A percentile compares a stretch with the other conserved stretches of the same genome.
phyloP scores from a whole-genome alignment of 2,329 filamentous ascomycete species.

The Nothopassalora personata region DNA sequence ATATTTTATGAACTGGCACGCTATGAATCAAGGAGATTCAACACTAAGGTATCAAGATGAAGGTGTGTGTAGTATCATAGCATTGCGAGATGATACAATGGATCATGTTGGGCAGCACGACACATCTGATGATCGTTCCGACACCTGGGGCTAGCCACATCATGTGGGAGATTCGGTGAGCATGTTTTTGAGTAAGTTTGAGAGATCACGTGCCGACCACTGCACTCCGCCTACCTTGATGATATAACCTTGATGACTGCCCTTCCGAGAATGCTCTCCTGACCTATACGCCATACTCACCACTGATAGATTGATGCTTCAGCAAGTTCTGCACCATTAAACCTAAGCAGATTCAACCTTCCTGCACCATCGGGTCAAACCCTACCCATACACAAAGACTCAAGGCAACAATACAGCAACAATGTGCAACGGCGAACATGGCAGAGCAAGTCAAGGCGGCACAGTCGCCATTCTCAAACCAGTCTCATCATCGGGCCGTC shows the following conservation, averaged over 20 bases:
- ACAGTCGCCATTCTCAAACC: conserved; percentile 26
- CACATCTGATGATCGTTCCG: no score
- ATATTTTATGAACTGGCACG: neutral
- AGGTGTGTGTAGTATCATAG: neutral
- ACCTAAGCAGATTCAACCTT: neutral
- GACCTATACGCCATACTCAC: neutral
- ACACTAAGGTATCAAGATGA: neutral
- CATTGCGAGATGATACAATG: neutral
- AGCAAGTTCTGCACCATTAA: neutral
- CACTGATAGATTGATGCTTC: neutral
- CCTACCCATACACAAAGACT: neutral
- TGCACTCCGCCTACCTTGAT: neutral
- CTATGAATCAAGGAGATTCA: neutral
- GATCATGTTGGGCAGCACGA: neutral
- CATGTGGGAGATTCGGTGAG: neutral
- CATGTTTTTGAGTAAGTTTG: conserved; percentile 1
- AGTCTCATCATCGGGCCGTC: conserved; percentile 2
- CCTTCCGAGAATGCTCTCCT: neutral
- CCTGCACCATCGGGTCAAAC: neutral
- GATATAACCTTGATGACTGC: neutral
- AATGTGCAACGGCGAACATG: conserved; percentile 25
- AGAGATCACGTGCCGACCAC: neutral
- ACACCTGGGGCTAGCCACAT: neutral
- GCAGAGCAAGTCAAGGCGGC: conserved; percentile 21
- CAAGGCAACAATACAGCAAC: neutral